These are phyloP conservation scores for Waltergamsia citrina DNA, from an alignment of 2,329 filamentous ascomycete genomes.

Conservation along the genomic window DNA sequence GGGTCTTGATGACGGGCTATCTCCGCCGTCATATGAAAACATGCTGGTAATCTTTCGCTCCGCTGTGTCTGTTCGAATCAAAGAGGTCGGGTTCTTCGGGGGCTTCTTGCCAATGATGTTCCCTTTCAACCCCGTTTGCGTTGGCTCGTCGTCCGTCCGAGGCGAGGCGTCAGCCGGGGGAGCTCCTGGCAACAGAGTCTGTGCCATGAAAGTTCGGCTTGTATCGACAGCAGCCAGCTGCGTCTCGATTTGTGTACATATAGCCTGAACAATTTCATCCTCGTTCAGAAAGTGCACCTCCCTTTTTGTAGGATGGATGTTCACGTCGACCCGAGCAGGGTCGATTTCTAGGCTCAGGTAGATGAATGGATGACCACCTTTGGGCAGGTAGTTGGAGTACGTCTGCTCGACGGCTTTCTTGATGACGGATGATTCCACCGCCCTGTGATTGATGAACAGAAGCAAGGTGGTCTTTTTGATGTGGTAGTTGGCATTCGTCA, in stretches of 20 bases:
- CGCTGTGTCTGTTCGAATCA: conserved; percentile 82
- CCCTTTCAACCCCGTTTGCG: conserved; percentile 13
- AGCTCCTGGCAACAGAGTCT: conserved; percentile 73
- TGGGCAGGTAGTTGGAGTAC: conserved; percentile 80
- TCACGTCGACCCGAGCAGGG: conserved; percentile 86
- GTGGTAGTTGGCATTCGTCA: conserved; percentile 90
- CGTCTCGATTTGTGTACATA: conserved; percentile 71
- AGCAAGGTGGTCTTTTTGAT: conserved; percentile 82
- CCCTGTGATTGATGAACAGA: conserved; percentile 93
- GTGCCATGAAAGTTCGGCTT: conserved; percentile 88
- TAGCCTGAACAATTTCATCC: conserved; percentile 83
- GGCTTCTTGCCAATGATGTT: conserved; percentile 18
- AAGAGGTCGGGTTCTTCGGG: conserved; percentile 52
- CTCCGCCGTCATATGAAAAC: conserved; percentile 51
- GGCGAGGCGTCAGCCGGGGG: conserved; percentile 9
- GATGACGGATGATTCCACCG: conserved; percentile 80
- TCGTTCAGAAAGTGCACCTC: conserved; percentile 98
- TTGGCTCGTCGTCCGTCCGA: conserved; percentile 11
- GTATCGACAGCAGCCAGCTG: conserved; percentile 82
- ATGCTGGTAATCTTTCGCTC: conserved; percentile 94
- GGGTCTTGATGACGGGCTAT: conserved; percentile 4
- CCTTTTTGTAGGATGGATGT: conserved; percentile 92
- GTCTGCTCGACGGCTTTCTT: conserved; percentile 88
- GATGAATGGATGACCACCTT: conserved; percentile 87
- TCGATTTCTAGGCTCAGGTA: conserved; percentile 92